phyloP scores from a whole-genome alignment of 257 asterid species.

The Agastache rugosa region DNA sequence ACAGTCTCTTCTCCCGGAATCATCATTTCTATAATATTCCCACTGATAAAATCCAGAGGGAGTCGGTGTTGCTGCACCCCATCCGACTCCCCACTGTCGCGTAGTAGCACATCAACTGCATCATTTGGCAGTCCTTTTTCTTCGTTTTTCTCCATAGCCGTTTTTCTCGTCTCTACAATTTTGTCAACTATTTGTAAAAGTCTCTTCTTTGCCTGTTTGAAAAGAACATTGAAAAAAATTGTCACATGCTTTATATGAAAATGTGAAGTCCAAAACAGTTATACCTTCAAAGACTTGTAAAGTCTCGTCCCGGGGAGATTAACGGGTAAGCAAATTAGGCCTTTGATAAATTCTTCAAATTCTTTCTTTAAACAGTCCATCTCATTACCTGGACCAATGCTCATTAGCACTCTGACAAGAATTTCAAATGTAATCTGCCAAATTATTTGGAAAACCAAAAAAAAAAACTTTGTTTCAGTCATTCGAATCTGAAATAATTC shows the following conservation, averaged over 20 bases:
- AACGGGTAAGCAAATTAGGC: conserved; percentile 88
- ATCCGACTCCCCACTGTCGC: conserved; percentile 56
- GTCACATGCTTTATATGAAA: background rate
- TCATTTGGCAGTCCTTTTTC: conserved; percentile 46
- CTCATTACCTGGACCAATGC: conserved; percentile 81
- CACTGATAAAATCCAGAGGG: conserved; percentile 65
- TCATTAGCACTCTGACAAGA: conserved; percentile 70
- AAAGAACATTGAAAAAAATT: background rate
- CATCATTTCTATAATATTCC: conserved; percentile 91
- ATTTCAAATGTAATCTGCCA: conserved; percentile 87
- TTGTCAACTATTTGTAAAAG: conserved; percentile 60
- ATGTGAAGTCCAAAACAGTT: background rate
- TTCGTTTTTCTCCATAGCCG: conserved; percentile 38
- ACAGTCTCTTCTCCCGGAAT: conserved; percentile 94
- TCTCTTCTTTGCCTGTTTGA: conserved; percentile 70
- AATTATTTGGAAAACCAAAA: background rate
- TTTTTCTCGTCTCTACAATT: conserved; percentile 60
- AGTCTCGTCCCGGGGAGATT: conserved; percentile 89
- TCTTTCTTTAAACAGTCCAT: conserved; percentile 69
- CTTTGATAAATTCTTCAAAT: conserved; percentile 86
- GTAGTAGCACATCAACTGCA: conserved; percentile 71
- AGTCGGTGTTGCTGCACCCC: conserved; percentile 48
- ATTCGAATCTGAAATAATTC: background rate
- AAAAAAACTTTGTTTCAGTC: background rate
- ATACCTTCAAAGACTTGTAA: conserved; percentile 85